These are phyloP conservation scores for Lophiostoma macrostomum DNA, from an alignment of 495 filamentous ascomycete genomes.

Conservation along the genomic window DNA sequence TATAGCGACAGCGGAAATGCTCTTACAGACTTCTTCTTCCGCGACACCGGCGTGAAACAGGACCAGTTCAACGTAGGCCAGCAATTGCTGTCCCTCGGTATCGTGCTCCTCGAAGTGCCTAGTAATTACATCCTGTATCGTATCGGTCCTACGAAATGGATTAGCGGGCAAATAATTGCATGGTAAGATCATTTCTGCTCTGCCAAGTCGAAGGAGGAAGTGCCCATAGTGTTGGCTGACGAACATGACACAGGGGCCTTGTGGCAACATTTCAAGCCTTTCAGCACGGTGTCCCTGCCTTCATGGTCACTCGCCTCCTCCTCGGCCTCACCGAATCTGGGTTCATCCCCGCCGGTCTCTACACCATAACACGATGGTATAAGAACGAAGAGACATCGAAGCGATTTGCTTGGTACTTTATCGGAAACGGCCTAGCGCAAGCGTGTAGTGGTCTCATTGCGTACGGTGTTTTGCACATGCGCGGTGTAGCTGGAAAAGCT, in stretches of 20 bases:
- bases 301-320: constrained; percentile 51
- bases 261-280: constrained; percentile 61
- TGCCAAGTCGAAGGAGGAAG: too few relatives aligned
- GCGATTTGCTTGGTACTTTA: constrained; percentile 54
- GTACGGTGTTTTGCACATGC: constrained; percentile 47
- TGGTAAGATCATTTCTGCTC: too few relatives aligned
- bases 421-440: constrained; percentile 53
- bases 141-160: constrained; percentile 54
- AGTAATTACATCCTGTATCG: constrained; percentile 52
- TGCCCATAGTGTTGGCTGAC: too few relatives aligned
- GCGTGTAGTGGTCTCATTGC: constrained; percentile 54
- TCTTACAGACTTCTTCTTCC: background rate
- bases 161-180: constrained; percentile 52
- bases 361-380: constrained; percentile 60
- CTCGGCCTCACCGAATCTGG: constrained; percentile 57
- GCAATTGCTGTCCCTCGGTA: constrained; percentile 54
- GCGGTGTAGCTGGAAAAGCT: constrained; percentile 47
- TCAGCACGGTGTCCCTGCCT: constrained; percentile 50
- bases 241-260: too few relatives aligned
- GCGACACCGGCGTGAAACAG: constrained; percentile 48
- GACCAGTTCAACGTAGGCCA: constrained; percentile 59
- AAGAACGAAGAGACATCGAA: constrained; percentile 55
- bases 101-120: constrained; percentile 58
- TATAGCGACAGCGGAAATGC: too few relatives aligned
- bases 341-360: constrained; percentile 59